Percentiles rank a stretch among this genome's conserved stretches.
Evolutionary conservation across 768 basidiomycete genomes (phyloP).

Genomic region (Cyclocybe cylindracea): DNA sequence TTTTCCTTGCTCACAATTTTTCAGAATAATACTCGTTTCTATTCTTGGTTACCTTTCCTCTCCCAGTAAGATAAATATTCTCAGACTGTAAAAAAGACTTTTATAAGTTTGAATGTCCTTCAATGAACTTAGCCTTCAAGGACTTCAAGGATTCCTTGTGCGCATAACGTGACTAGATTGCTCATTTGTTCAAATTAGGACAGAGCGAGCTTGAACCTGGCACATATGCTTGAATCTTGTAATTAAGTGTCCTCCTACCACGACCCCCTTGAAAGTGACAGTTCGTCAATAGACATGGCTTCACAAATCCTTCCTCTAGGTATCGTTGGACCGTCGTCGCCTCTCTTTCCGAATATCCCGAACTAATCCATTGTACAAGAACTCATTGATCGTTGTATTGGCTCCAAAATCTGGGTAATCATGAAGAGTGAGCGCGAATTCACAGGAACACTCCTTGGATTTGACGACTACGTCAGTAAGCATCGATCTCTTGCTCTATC

Average conservation of each 20-base stretch:
- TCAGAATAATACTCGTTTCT: conserved; percentile 18
- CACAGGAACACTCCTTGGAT: conserved; percentile 90
- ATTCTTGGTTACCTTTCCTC: conserved; percentile 19
- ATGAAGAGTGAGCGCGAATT: conserved; percentile 99
- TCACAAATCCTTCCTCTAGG: conserved; percentile 95
- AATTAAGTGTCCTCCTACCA: neutral
- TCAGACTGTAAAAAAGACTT: too few relatives aligned
- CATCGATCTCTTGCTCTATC: conserved; percentile 25
- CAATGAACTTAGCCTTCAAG: too few relatives aligned
- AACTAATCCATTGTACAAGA: conserved; percentile 45
- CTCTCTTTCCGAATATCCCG: neutral
- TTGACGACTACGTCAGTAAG: conserved; percentile 99
- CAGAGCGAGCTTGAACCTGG: too few relatives aligned
- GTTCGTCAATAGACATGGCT: conserved; percentile 54
- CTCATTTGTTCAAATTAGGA: too few relatives aligned
- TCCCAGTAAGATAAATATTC: neutral
- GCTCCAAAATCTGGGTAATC: conserved; percentile 95
- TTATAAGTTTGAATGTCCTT: too few relatives aligned
- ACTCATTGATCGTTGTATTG: conserved; percentile 96
- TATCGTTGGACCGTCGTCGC: conserved; percentile 24
- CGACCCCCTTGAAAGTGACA: neutral
- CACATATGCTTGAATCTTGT: too few relatives aligned
- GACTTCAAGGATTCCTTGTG: too few relatives aligned
- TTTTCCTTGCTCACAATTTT: neutral
- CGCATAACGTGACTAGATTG: too few relatives aligned